Base-by-base conservation (phyloP, 352 stramenopile genomes). In the Pythium periplocum region DNA sequence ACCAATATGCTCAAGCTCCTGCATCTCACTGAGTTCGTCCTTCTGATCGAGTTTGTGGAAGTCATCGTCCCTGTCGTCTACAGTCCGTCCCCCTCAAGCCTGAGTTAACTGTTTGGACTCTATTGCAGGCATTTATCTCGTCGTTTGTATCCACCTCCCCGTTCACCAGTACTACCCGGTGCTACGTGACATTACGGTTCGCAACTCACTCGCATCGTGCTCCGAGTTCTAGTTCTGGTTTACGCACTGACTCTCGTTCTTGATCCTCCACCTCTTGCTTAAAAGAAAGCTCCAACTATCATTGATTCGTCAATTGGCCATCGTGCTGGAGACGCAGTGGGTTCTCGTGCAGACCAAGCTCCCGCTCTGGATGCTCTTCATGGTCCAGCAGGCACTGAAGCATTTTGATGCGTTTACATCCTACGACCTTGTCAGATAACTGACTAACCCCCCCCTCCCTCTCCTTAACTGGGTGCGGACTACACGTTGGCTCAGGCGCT, bases 191-290 rank as follows among this genome's bases (percentile, higher is more conserved):
- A 66, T 75, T 44, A 36, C 48, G 4, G 31, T 1, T 3, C 30
- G 26, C 5, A 69, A 11, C 36, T 82, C 1, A 31, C 51, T 0
- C 36, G 60, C 12, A 75, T 57, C 1, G 38, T 79, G 17, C 17
- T 26, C 17, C 17, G 17, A 11, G 32, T 43, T 9, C 71, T 66
- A 45, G 52, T 82, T 4, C 37, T 78, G 7, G 51, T 75, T 7
- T 78, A 80, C 53, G 62, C 57, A 11, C 47, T 42, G 3, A 46
- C 78, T 68, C 1, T 75, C 70, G 26, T 63, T 71, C n/a, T 8
- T 75, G 35, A 12, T 65, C 7, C 47, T 78, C 1, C 17, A 66
- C 38, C 36, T 57, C 34, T 53, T 62, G 6, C 26, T 80, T 5
- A 46, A 56, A 40, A 51, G 40, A 38, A 64, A 69, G 45, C 46